Base-by-base conservation (phyloP, 805 yeast species). In the Candida tallmaniae region DNA sequence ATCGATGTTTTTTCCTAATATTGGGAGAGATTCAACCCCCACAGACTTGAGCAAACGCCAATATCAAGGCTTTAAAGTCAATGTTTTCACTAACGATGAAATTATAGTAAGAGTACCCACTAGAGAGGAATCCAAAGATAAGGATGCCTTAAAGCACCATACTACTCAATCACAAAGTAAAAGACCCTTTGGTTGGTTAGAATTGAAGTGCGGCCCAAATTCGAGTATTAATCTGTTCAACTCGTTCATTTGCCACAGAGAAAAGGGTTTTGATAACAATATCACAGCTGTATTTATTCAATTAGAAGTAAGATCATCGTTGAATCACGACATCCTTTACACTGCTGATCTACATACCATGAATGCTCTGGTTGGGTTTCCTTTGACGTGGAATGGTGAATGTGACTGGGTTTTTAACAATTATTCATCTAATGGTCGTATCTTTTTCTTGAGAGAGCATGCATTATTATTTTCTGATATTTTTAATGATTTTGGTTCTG, bases 141-240 rank as follows among this genome's bases (percentile, higher is more conserved):
- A 55, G 32, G 65, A 54, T 12, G 44, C 49, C 4, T 27, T 60
- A 18, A 47, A 41, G 26, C 36, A 36, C 40, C 39, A 39, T 18
- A 32, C 39, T 12, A 32, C 39, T 12, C 22, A 19, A 7, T 37
- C 34, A 6, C 37, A 28, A 8, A 30, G 41, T 4, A 42, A 43
- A 29, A 65, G 93, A 31, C 83, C 95, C 1, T 93, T 83, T 62
- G 97, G 96, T 0, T 93, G 98, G 98, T 41, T 93, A 3, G 97
- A 90, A 48, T 35, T 87, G 13, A 80, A 79, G 40, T 58, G 80
- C 27, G 68, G 67, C 3, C 61, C 65, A 12, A 77, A 71, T 0
- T 73, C 95, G 0, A 65, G 66, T 0, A 48, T 81, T 1, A 50
- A 65, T 3, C 54, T 65, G 9, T 63, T 59, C 12, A 58, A 73